Evolutionary conservation across 345 rosid genomes (phyloP).

Genomic region (Salix dunnii): DNA sequence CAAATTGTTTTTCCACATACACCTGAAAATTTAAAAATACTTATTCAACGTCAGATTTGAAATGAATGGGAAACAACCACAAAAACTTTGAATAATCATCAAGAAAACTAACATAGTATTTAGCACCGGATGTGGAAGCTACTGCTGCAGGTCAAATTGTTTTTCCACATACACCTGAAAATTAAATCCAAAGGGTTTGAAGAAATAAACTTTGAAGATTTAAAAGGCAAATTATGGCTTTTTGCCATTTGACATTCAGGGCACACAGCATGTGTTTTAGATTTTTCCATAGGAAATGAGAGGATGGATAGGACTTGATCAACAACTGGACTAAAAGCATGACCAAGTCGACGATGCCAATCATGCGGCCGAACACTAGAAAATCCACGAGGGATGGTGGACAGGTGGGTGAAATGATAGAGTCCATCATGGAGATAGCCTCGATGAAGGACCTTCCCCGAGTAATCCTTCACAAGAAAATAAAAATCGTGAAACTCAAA

Average conservation of each 20-base stretch:
- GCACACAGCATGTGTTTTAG: no score
- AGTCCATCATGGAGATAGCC: background rate
- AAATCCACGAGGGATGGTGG: background rate
- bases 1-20: background rate
- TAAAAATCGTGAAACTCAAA: background rate
- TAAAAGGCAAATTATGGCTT: no score
- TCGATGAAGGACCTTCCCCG: background rate
- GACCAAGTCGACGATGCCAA: background rate
- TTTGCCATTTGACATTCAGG: no score
- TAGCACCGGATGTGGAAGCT: background rate
- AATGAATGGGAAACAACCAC: background rate
- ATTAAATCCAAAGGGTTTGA: no score
- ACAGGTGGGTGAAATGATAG: background rate
- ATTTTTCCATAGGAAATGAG: no score
- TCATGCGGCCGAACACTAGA: background rate
- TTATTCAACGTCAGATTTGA: background rate
- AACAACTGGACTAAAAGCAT: no score
- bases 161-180: no score
- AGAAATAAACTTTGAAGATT: no score
- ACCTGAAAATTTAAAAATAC: no score
- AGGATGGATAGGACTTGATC: no score
- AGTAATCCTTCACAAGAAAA: background rate
- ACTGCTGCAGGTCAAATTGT: background rate
- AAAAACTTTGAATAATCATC: background rate
- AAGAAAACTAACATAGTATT: no score